Evolutionary conservation across 2,329 filamentous ascomycete genomes (phyloP), one percentile per base, ranked within the genome.

Genomic region (Paraphoma sp.): DNA sequence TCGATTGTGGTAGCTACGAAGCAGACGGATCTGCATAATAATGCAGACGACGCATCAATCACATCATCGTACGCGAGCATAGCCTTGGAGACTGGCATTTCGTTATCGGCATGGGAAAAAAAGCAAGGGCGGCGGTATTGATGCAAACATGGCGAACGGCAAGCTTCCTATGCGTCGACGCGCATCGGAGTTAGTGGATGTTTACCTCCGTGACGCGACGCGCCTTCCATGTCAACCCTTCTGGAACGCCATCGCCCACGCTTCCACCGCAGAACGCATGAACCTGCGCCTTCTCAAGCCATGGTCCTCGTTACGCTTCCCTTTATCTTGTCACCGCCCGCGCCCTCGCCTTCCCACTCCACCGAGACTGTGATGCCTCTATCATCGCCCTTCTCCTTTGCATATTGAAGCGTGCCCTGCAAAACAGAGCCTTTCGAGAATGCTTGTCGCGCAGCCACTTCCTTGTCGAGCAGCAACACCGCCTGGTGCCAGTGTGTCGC

Each of bases 401-500:
- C 81, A 73, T 93, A 96, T 41, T 84, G 84, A 51, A 96, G 81
- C 44, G 86, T 83, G 9, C 92, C 93, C 47, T 80, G 81, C 17
- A 96, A 76, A 47, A 96, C 82, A 40, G 86, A 83, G 9, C 92
- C 93, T 45, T 80, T 81, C 23, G 55, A 58, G 29, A 63, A 68
- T 1, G 38, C 44, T 40, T 79, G 73, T 40, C 75, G 70, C 29
- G 80, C 68, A 11, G 80, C 72, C 52, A 85, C 80, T 41, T 84
- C 82, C 33, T 83, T 82, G 53, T 92, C 87, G 58, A 89, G 84
- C 50, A 96, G 79, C 58, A 94, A 81, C 23, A 97, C 80, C 1
- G 89, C 91, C 73, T 96, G 93, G 76, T 89, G 90, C 94, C 94
- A 98, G 77, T 98, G 94, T 7, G 94, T 98, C 59, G 89, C 85